Evolutionary conservation across 805 yeast genomes (phyloP).

Genomic region (Pichia exigua): DNA sequence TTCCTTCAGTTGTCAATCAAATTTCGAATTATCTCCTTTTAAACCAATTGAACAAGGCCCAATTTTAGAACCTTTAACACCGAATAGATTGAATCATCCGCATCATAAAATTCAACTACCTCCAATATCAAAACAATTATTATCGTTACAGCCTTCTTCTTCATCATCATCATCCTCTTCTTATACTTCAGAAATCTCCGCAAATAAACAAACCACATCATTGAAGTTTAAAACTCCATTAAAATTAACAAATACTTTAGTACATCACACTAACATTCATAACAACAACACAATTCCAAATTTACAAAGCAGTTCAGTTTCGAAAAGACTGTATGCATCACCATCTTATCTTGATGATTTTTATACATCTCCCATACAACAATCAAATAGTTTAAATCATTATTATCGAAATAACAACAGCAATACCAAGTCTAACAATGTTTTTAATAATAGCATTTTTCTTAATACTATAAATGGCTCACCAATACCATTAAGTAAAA

Average conservation of each 20-base stretch:
- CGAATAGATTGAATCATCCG: constrained; percentile 25
- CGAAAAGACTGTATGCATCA: constrained; percentile 54
- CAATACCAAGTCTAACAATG: neutral
- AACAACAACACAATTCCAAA: neutral
- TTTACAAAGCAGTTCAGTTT: constrained; percentile 25
- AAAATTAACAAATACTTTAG: neutral
- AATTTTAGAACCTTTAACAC: constrained; percentile 56
- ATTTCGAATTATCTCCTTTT: constrained; percentile 55
- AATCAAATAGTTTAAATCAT: neutral
- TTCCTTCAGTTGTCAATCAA: constrained; percentile 58
- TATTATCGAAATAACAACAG: neutral
- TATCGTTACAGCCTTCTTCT: constrained; percentile 1
- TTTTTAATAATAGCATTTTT: neutral
- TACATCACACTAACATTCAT: neutral
- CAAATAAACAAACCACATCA: neutral
- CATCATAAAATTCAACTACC: constrained; percentile 9
- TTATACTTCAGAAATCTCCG: neutral
- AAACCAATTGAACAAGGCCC: constrained; percentile 54
- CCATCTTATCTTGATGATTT: constrained; percentile 63
- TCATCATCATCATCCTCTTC: neutral
- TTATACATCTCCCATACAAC: constrained; percentile 42
- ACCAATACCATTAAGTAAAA: constrained; percentile 2
- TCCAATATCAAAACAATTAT: constrained; percentile 10
- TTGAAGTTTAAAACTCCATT: constrained; percentile 5
- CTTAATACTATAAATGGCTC: constrained; percentile 11